Conservation (phyloP, 164 flowering plant species). For the Berberis vulgaris region DNA sequence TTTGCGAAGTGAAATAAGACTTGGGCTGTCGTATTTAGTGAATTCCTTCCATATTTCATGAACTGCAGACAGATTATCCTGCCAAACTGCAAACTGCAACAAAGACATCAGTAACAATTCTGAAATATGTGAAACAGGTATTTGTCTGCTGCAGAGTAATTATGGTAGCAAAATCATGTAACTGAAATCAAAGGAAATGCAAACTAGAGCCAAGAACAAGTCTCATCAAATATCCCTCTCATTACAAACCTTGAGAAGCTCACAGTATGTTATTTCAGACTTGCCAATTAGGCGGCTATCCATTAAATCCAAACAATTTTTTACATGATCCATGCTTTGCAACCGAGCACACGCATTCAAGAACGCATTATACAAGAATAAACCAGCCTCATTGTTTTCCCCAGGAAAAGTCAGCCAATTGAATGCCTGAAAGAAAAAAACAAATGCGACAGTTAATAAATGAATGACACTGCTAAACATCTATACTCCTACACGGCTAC, state of each 20-base stretch:
- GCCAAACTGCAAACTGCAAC: conserved; percentile 76
- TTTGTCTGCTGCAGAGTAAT: neutral
- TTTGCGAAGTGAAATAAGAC: conserved; percentile 37
- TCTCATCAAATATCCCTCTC: neutral
- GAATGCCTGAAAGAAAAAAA: too few relatives aligned
- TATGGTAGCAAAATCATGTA: neutral
- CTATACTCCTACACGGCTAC: too few relatives aligned
- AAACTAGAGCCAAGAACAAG: neutral
- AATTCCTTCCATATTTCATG: conserved; percentile 65
- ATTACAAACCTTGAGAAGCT: conserved; percentile 64
- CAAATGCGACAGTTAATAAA: too few relatives aligned
- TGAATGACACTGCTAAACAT: too few relatives aligned
- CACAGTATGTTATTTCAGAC: conserved; percentile 55
- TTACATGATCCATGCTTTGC: too few relatives aligned
- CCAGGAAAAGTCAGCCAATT: too few relatives aligned
- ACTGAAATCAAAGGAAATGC: neutral
- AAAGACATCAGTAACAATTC: neutral
- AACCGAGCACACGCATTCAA: too few relatives aligned
- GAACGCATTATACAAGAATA: too few relatives aligned
- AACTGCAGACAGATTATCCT: conserved; percentile 48
- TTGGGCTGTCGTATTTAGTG: conserved; percentile 37
- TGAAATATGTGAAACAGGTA: neutral
- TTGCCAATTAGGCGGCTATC: conserved; percentile 48
- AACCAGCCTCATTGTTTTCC: too few relatives aligned
- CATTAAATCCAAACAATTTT: conserved; percentile 60